A percentile compares a stretch with the other conserved stretches of the same genome.
phyloP scores from a whole-genome alignment of 257 asterid genomes.

The Mentha longifolia region DNA sequence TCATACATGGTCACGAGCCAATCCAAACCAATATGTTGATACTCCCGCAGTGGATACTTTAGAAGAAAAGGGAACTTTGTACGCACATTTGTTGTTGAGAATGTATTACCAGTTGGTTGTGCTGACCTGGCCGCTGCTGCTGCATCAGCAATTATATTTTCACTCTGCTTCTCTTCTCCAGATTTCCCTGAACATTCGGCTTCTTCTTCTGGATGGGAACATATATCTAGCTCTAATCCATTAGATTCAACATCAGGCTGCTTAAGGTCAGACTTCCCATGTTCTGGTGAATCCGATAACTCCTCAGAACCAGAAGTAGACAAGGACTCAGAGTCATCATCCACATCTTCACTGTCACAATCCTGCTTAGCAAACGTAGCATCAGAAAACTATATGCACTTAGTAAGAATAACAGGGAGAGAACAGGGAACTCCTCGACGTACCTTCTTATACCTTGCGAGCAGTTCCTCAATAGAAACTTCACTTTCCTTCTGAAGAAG shows the following conservation, averaged over 20 bases:
- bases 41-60: constrained; percentile 96
- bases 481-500: constrained; percentile 92
- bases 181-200: constrained; percentile 53
- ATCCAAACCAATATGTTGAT: constrained; percentile 98
- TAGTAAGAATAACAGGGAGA: constrained; percentile 22
- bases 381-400: constrained; percentile 35
- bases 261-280: constrained; percentile 45
- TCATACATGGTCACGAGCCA: constrained; percentile 99
- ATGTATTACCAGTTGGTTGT: constrained; percentile 98
- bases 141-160: constrained; percentile 84
- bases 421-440: constrained; percentile 36
- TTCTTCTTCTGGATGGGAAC: constrained; percentile 49
- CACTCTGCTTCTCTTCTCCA: constrained; percentile 71
- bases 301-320: constrained; percentile 69
- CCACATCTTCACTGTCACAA: constrained; percentile 47
- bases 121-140: constrained; percentile 99
- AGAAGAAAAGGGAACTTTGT: constrained; percentile 97
- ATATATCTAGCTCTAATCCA: constrained; percentile 42
- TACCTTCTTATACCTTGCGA: constrained; percentile 96
- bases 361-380: constrained; percentile 53
- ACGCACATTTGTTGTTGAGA: constrained; percentile 90
- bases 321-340: constrained; percentile 49
- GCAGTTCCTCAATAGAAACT: constrained; percentile 83
- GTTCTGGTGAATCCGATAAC: constrained; percentile 48
- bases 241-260: constrained; percentile 49